Conservation (phyloP, 2,329 filamentous ascomycete genomes). For the Dissoconium aciculare region DNA sequence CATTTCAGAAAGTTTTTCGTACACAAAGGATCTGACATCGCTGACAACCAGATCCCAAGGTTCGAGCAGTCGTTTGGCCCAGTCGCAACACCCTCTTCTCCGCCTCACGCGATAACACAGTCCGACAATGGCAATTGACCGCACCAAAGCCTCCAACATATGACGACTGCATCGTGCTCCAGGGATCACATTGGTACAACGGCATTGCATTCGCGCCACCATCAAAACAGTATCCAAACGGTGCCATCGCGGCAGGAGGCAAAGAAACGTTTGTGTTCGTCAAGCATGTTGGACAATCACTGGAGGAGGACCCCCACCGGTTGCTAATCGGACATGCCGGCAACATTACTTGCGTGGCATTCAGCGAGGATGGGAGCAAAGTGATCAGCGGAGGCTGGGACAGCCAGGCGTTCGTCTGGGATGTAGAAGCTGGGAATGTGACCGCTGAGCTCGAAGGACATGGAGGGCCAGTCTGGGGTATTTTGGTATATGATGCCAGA, state of each 20-base stretch:
- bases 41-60: conserved; percentile 38
- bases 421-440: conserved; percentile 69
- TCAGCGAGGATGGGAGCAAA: conserved; percentile 54
- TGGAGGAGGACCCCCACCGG: conserved; percentile 66
- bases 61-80: conserved; percentile 72
- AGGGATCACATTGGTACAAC: conserved; percentile 79
- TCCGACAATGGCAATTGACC: conserved; percentile 66
- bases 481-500: conserved; percentile 63
- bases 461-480: conserved; percentile 76
- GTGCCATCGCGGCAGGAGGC: conserved; percentile 73
- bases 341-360: conserved; percentile 79
- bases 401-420: conserved; percentile 73
- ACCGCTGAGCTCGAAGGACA: conserved; percentile 60
- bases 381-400: conserved; percentile 94
- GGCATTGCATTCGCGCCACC: conserved; percentile 62
- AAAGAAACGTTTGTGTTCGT: conserved; percentile 90
- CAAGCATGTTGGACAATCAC: conserved; percentile 50
- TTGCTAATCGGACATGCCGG: conserved; percentile 72
- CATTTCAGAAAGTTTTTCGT: too few relatives aligned
- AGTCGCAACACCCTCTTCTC: conserved; percentile 59
- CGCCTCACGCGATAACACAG: conserved; percentile 80
- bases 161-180: conserved; percentile 62
- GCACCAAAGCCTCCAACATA: conserved; percentile 53
- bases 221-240: conserved; percentile 53
- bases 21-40: too few relatives aligned